phyloP scores from a whole-genome alignment of 768 basidiomycete species.

The Cyclocybe cylindracea region DNA sequence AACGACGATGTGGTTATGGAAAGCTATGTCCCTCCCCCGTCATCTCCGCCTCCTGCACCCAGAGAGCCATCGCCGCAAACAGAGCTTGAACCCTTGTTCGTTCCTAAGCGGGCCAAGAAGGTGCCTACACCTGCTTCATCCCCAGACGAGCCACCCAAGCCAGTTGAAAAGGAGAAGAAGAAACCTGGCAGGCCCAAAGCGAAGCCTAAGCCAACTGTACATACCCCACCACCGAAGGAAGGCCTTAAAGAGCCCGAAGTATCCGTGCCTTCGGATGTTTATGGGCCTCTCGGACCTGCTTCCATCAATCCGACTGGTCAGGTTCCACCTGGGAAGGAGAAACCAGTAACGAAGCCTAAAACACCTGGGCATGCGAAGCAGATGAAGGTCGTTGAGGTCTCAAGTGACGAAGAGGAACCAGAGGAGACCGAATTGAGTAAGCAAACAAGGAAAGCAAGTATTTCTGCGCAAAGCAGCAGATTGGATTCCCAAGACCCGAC shows the following conservation, averaged over 20 bases:
- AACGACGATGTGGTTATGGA: conserved; percentile 22
- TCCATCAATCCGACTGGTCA: neutral
- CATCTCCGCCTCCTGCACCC: conserved; percentile 8
- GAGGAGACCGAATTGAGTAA: conserved; percentile 25
- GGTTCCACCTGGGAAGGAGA: neutral
- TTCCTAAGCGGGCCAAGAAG: conserved; percentile 19
- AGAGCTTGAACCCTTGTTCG: conserved; percentile 17
- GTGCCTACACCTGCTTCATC: neutral
- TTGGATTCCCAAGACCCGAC: neutral
- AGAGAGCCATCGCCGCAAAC: neutral
- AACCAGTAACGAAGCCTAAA: conserved; percentile 4
- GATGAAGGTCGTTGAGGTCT: conserved; percentile 42
- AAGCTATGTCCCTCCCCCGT: conserved; percentile 9
- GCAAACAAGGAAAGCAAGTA: conserved; percentile 17
- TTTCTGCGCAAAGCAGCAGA: conserved; percentile 6
- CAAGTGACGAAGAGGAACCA: conserved; percentile 28
- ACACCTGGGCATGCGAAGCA: conserved; percentile 10
- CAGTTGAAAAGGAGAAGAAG: conserved; percentile 9
- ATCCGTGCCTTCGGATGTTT: neutral
- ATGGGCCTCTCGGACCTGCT: neutral
- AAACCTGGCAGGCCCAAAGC: conserved; percentile 15
- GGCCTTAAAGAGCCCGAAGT: conserved; percentile 2
- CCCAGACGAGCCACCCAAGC: conserved; percentile 1
- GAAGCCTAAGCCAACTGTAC: conserved; percentile 5
- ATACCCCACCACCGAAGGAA: conserved; percentile 1